Evolutionary conservation across 2,329 filamentous ascomycete species (phyloP), one percentile per base, ranked within the genome.

Genomic region (Metarhizium rileyi): DNA sequence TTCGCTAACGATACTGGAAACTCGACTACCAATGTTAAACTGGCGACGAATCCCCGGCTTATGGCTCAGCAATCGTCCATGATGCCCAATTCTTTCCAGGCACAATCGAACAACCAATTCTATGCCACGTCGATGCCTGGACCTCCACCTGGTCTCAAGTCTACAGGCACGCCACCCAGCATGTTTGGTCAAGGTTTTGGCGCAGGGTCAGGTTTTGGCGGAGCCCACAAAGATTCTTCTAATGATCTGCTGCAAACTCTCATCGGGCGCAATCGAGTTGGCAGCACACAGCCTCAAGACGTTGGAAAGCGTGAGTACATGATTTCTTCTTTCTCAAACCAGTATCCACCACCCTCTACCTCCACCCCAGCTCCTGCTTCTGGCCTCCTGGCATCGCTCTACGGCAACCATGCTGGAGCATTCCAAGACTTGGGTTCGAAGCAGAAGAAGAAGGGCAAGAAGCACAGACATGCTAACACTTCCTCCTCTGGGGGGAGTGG

Each of bases 401-500:
- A 94, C 77, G 87, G 86, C 74, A 78, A 83, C 68, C 86, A 87
- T 75, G 76, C 86, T 77, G 87, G 86, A 77, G 81, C 82, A 74
- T 89, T 88, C 76, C 87, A 90, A 83, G 90, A 95, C 70, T 84
- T 85, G 75, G 86, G 86, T 75, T 85, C 87, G 76, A 94, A 95
- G 84, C 90, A 94, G 82, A 95, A 95, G 86, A 96, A 95, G 83
- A 95, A 95, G 89, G 90, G 90, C 78, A 96, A 95, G 84, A 96
- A 96, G 89, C 91, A 96, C 81, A 94, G 90, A 84, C 90, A 96
- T 85, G 91, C 90, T 93, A 95, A 96, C 89, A 96, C 91, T 91
- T 95, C 90, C 87, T 97, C 91, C 84, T 95, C 90, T 83, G 87
- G 87, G 78, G 90, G 90, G 83, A 88, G 89, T 87, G 90, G 88